Evolutionary conservation across 2,329 filamentous ascomycete species (phyloP).

Genomic region (Fusarium sp.): DNA sequence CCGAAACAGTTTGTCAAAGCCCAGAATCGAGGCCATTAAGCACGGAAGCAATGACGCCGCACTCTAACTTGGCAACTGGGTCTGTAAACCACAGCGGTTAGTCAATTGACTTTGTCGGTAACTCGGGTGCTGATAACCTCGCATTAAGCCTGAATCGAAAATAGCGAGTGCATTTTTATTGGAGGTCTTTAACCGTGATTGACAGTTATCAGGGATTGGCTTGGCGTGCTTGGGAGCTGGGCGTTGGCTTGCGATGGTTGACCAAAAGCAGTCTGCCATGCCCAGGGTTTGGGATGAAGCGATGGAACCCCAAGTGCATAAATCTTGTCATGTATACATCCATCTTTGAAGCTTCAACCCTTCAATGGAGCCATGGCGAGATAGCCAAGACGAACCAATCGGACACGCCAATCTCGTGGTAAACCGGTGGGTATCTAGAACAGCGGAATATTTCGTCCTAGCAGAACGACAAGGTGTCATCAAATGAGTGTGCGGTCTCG

Average conservation of each 20-base stretch:
- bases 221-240: slow-evolving; percentile 3
- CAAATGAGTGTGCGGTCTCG: slow-evolving; percentile 6
- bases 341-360: slow-evolving; percentile 20
- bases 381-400: slow-evolving; percentile 20
- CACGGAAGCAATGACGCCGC: slow-evolving; percentile 15
- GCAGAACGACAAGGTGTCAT: background rate
- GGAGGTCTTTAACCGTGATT: slow-evolving; percentile 33
- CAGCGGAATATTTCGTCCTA: slow-evolving; percentile 6
- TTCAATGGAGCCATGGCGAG: slow-evolving; percentile 21
- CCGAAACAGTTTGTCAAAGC: background rate
- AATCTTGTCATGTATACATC: slow-evolving; percentile 45
- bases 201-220: slow-evolving; percentile 20
- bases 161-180: slow-evolving; percentile 14
- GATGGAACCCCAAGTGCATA: slow-evolving; percentile 41
- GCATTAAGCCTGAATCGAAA: slow-evolving; percentile 34
- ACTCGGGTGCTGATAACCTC: slow-evolving; percentile 12
- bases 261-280: slow-evolving; percentile 22
- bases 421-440: background rate
- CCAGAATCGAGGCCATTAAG: background rate
- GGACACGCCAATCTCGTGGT: background rate
- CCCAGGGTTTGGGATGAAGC: slow-evolving; percentile 37
- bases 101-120: slow-evolving; percentile 9
- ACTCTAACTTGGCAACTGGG: slow-evolving; percentile 2
- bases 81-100: background rate
- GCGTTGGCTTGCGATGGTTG: slow-evolving; percentile 12